Percentiles rank a stretch among this genome's conserved stretches.
Evolutionary conservation across 306 rosid species (phyloP).

Genomic region (Datisca glomerata): DNA sequence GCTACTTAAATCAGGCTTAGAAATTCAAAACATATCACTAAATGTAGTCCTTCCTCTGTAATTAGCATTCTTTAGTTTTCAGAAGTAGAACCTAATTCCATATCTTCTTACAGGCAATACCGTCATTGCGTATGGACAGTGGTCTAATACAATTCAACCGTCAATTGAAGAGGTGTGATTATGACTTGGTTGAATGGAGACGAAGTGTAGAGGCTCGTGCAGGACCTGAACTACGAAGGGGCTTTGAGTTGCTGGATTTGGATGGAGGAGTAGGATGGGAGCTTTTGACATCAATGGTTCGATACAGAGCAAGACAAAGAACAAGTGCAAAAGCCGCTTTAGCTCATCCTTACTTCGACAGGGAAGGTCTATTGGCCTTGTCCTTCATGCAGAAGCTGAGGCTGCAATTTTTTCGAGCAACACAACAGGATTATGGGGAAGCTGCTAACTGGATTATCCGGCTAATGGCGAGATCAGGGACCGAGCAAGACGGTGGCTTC

Average conservation of each 20-base stretch:
- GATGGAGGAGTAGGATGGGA: slow-evolving; percentile 97
- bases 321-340: slow-evolving; percentile 83
- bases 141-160: slow-evolving; percentile 85
- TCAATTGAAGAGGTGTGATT: slow-evolving; percentile 79
- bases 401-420: slow-evolving; percentile 62
- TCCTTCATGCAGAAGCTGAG: slow-evolving; percentile 78
- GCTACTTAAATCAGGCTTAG: too few species aligned
- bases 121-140: slow-evolving; percentile 55
- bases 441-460: slow-evolving; percentile 70
- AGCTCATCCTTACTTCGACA: slow-evolving; percentile 81
- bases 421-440: slow-evolving; percentile 79
- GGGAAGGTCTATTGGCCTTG: slow-evolving; percentile 67
- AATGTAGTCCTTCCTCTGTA: too few species aligned
- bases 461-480: slow-evolving; percentile 93
- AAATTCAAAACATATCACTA: too few species aligned
- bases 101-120: slow-evolving; percentile 48
- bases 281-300: slow-evolving; percentile 78
- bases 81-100: too few species aligned
- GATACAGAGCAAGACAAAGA: slow-evolving; percentile 75
- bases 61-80: too few species aligned
- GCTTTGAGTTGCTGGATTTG: slow-evolving; percentile 80
- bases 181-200: slow-evolving; percentile 87
- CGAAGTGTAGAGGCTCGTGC: slow-evolving; percentile 55
- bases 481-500: slow-evolving; percentile 78
- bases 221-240: slow-evolving; percentile 49